Base-by-base conservation (phyloP, 1,284 basidiomycete species). In the Austroboletus novae-zelandiae region DNA sequence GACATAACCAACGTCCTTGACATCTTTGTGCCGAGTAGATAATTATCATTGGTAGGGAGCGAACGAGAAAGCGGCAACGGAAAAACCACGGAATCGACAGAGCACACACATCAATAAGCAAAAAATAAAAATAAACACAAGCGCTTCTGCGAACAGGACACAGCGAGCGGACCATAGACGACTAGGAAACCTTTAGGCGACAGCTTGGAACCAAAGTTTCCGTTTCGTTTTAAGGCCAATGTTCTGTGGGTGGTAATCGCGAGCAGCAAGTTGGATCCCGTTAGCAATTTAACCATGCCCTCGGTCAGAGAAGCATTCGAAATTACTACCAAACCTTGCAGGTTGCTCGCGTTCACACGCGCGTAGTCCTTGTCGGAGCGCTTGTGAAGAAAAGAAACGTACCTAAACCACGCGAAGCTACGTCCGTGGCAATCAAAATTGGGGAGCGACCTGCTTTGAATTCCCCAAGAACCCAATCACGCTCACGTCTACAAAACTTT, bases 331-430 rank as follows among this genome's bases (percentile, higher is more conserved):
- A 60, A 62, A 62, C 60, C 62, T 61, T 61, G 59, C 62, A 47
- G 36, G 41, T 65, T 61, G 61, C 58, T 59, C 58, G 56, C 62
- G 62, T 50, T 65, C 60, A 56, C 56, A 61, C 57, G 50, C 63
- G 51, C 56, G 32, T 49, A 43, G 61, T 59, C 56, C 63, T 43
- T 35, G 60, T 55, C 52, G 51, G 54, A 69, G 61, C 67, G 63
- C 66, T 65, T 62, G 59, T 42, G 47, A 58, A 59, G 61, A 64
- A 63, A 73, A 69, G 71, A 58, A 68, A 97, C 95, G 79, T 90
- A 99, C 96, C 96, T 70, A 99, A 86, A 86, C 96, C 96, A 86
- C 96, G 95, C 69, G 94, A 98, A 58, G 96, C 96, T 63, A 99
- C 92, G 68, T 95, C 94, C 61, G 93, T 96, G 74, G 95, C 95